Percentiles rank a stretch among this genome's conserved stretches.
phyloP scores from a whole-genome alignment of 176 grass and related monocot species.

The Paspalum notatum region DNA sequence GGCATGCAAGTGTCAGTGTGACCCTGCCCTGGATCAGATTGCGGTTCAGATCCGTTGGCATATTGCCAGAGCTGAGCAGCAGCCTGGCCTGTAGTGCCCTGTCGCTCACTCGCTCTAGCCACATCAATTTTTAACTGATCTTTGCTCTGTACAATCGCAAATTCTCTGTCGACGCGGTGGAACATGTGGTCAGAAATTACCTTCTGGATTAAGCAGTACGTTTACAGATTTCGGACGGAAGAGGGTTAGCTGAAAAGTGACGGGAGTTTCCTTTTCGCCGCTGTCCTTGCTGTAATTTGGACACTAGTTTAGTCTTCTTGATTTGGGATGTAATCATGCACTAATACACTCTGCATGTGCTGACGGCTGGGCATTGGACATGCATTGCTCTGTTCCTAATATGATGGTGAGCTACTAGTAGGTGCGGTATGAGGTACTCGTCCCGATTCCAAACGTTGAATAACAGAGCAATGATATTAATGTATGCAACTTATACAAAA shows the following conservation, averaged over 20 bases:
- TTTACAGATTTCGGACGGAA: not conserved
- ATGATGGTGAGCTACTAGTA: not conserved
- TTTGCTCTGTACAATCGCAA: not conserved
- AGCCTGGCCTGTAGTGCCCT: not conserved
- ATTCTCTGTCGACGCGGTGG: not conserved
- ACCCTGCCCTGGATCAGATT: slow-evolving; percentile 22
- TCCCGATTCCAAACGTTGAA: no score
- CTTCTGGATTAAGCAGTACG: not conserved
- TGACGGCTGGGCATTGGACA: not conserved
- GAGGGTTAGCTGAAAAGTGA: not conserved
- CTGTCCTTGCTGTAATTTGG: not conserved
- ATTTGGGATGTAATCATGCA: slow-evolving; percentile 24
- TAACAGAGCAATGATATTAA: no score
- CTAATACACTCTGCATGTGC: not conserved
- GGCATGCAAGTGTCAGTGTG: slow-evolving; percentile 23
- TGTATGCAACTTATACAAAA: no score
- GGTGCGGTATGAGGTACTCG: no score
- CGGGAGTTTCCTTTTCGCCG: not conserved
- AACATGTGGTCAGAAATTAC: not conserved
- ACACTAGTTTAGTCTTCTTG: not conserved
- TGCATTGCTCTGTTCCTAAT: not conserved
- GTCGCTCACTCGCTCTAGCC: slow-evolving; percentile 2
- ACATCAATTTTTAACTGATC: slow-evolving; percentile 11
- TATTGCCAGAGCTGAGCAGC: not conserved
- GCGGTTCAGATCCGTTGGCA: slow-evolving; percentile 20